These are phyloP conservation scores for Fomitopsis pulvina DNA, from an alignment of 768 basidiomycete genomes.

Conservation along the genomic window DNA sequence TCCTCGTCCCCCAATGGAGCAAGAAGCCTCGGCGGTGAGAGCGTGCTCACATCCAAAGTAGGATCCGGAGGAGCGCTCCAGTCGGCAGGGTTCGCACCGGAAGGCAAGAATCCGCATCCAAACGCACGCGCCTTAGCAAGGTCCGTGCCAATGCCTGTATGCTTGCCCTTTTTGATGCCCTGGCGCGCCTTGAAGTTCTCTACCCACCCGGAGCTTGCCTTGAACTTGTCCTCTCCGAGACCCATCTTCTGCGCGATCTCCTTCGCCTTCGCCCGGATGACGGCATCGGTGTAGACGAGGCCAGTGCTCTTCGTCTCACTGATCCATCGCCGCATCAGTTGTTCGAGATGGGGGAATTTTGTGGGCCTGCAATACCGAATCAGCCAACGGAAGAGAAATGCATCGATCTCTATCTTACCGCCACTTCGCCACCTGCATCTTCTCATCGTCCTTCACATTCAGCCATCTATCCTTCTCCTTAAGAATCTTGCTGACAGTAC, in stretches of 20 bases:
- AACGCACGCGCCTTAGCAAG: neutral
- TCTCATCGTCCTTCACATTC: slow-evolving; percentile 53
- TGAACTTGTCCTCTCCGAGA: slow-evolving; percentile 70
- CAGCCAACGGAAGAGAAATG: neutral
- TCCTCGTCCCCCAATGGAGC: no score
- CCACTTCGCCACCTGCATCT: slow-evolving; percentile 58
- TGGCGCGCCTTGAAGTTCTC: slow-evolving; percentile 87
- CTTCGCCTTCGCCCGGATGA: slow-evolving; percentile 60
- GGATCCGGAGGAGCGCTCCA: neutral
- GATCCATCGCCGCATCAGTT: slow-evolving; percentile 54
- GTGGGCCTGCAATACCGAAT: slow-evolving; percentile 45
- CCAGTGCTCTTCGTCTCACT: slow-evolving; percentile 42
- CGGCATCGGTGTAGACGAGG: slow-evolving; percentile 54
- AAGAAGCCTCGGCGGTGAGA: no score
- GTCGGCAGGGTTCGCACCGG: neutral
- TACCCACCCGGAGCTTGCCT: slow-evolving; percentile 89
- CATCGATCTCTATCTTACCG: slow-evolving; percentile 36
- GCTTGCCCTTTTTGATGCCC: slow-evolving; percentile 63
- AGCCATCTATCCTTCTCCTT: slow-evolving; percentile 84
- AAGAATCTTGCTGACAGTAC: slow-evolving; percentile 91
- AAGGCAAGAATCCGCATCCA: neutral
- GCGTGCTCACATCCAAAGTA: no score
- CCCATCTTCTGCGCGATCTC: slow-evolving; percentile 51
- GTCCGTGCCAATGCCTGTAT: slow-evolving; percentile 36
- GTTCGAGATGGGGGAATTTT: slow-evolving; percentile 77